A percentile compares a stretch with the other conserved stretches of the same genome.
phyloP scores from a whole-genome alignment of 805 yeast genomes.

The Lachancea lanzarotensis region DNA sequence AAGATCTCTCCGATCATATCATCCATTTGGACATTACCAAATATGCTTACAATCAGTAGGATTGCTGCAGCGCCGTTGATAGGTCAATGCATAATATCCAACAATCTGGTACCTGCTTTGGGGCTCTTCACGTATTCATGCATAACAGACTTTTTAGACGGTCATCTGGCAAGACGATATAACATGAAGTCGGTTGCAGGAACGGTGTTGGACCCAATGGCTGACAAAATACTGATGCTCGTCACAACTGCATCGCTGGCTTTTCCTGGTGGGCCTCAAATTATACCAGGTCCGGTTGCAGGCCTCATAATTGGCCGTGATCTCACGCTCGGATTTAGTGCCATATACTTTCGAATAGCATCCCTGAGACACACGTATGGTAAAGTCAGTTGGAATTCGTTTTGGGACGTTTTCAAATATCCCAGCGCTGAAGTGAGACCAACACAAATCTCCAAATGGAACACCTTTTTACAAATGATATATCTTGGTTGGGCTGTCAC shows the following conservation, averaged over 20 bases:
- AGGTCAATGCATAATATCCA: constrained; percentile 67
- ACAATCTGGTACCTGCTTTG: constrained; percentile 58
- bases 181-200: constrained; percentile 79
- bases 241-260: constrained; percentile 75
- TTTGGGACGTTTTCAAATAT: constrained; percentile 63
- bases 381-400: constrained; percentile 49
- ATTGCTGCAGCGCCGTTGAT: constrained; percentile 77
- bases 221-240: constrained; percentile 87
- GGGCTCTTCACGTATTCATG: constrained; percentile 78
- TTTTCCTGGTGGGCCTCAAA: constrained; percentile 40
- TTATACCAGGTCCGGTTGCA: constrained; percentile 67
- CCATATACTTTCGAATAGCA: constrained; percentile 62
- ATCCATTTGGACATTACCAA: constrained; percentile 77
- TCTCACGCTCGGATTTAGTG: constrained; percentile 60
- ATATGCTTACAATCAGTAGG: constrained; percentile 73
- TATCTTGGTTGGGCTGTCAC: constrained; percentile 64
- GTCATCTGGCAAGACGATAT: constrained; percentile 77
- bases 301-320: constrained; percentile 79
- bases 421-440: constrained; percentile 88
- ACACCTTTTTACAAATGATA: constrained; percentile 89
- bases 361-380: constrained; percentile 34
- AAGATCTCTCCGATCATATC: constrained; percentile 1
- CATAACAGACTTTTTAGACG: constrained; percentile 87
- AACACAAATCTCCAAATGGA: constrained; percentile 74
- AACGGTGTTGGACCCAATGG: constrained; percentile 88